Conservation (phyloP, 345 rosid genomes). For the Lumnitzera racemosa region DNA sequence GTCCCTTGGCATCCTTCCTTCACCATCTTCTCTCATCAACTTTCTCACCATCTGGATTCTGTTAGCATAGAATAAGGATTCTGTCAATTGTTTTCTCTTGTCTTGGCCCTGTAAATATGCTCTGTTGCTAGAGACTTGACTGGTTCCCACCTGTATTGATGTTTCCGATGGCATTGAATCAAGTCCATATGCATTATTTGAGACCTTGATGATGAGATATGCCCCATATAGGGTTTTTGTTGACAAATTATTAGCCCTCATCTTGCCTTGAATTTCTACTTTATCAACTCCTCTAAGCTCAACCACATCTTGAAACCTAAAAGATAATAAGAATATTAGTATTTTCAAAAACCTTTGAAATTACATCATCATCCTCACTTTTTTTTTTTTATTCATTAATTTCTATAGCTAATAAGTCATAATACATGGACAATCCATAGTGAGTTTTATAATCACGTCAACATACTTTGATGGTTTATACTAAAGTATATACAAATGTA, state of each 20-base stretch:
- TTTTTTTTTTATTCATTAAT: no score
- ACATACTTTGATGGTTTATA: no score
- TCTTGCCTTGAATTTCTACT: conserved; percentile 38
- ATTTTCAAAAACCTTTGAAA: no score
- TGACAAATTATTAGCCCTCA: conserved; percentile 23
- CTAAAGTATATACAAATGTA: no score
- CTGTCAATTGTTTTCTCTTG: conserved; percentile 6
- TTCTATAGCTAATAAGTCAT: no score
- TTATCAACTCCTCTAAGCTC: conserved; percentile 30
- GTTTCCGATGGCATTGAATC: conserved; percentile 40
- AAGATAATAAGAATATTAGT: neutral
- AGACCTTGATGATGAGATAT: conserved; percentile 34
- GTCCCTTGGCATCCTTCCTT: conserved; percentile 12
- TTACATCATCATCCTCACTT: no score
- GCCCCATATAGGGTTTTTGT: conserved; percentile 44
- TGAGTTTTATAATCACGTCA: no score
- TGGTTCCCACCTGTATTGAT: conserved; percentile 17
- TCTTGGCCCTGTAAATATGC: conserved; percentile 8
- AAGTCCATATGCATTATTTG: conserved; percentile 38
- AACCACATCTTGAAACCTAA: conserved; percentile 38
- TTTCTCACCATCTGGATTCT: neutral
- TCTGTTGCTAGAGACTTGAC: neutral
- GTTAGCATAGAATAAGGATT: conserved; percentile 4
- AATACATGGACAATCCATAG: no score
- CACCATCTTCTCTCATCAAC: neutral